These are phyloP conservation scores for Candida pseudoglaebosa DNA, from an alignment of 805 yeast genomes.

Conservation along the genomic window DNA sequence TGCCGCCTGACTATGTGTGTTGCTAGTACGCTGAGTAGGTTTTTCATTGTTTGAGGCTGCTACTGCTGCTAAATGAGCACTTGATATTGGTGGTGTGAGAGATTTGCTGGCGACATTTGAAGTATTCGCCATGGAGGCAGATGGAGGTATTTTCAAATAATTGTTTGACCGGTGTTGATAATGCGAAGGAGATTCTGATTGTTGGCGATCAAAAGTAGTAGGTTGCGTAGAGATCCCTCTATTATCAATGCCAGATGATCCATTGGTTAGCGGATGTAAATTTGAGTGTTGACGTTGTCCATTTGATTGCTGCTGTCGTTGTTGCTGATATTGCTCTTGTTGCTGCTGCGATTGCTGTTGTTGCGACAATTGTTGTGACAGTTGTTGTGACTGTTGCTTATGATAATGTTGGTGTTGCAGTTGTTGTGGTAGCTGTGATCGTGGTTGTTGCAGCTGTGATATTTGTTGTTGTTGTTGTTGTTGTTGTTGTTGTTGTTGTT, in stretches of 20 bases:
- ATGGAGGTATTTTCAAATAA: slow-evolving; percentile 2
- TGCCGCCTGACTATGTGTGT: slow-evolving; percentile 2
- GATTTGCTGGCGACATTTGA: background rate
- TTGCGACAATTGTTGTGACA: background rate
- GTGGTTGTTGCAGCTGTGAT: slow-evolving; percentile 1
- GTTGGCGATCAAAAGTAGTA: slow-evolving; percentile 16
- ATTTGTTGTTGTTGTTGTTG: slow-evolving; percentile 8
- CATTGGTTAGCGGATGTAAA: background rate
- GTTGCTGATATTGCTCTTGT: slow-evolving; percentile 2
- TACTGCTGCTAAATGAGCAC: slow-evolving; percentile 3
- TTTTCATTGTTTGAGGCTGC: background rate
- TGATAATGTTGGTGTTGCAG: background rate
- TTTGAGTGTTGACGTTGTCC: background rate
- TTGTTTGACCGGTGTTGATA: background rate
- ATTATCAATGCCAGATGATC: background rate
- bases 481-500: slow-evolving; percentile 8
- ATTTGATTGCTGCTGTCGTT: background rate
- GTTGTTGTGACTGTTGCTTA: background rate
- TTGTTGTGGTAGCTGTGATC: background rate
- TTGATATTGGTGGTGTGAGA: slow-evolving; percentile 1
- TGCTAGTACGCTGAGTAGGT: background rate
- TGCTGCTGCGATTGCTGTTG: background rate
- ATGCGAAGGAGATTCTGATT: background rate
- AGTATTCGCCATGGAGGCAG: background rate
- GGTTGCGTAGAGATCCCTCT: slow-evolving; percentile 14